Base-by-base conservation (phyloP, 768 basidiomycete genomes). In the Pisolithus tinctorius region DNA sequence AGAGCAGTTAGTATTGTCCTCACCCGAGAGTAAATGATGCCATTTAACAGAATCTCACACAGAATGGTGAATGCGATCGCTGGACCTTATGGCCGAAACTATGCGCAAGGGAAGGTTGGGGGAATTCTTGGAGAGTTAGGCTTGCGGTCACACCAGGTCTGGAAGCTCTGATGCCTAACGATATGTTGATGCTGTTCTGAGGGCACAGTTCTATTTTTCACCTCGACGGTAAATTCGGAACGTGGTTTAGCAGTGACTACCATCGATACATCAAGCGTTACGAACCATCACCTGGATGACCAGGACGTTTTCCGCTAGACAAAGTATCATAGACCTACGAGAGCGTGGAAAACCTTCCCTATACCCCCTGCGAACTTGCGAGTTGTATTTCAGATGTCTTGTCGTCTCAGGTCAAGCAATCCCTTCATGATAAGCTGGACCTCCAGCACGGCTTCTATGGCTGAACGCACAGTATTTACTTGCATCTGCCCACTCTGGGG, bases 391-490 rank as follows among this genome's bases (percentile, higher is more conserved):
- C 63, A 90, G 55, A 82, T 71, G 55, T 90, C 88, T 59, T 86
- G 82, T 58, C 87, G 76, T 53, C 84, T 76, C 51, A 92, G 73
- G 64, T 91, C 89, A 42, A 92, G 69, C 49, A 90, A 64, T 8
- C 89, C 89, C 58, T 90, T 91, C 87, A 93, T 90, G 42, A 90
- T 73, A 13, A 81, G 70, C 61, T 92, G 90, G 10, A 92, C 82
- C 54, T 91, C 85, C 1, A 91, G 76, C 0, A 92, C 83, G 2
- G 84, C 84, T 14, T 89, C 83, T 29, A 88, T 81, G 8, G 81
- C 76, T 14, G 75, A 74, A 50, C 76, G 79, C n/a, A 91, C 72
- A 4, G 88, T 89, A 2, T 79, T 84, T 54, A 85, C 83, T 63
- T 84, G 87, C 8, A 63, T 56, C 40, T 69, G 65, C 17, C 65